Evolutionary conservation across 2,329 filamentous ascomycete species (phyloP).

Genomic region (Cryphonectria nitschkei): DNA sequence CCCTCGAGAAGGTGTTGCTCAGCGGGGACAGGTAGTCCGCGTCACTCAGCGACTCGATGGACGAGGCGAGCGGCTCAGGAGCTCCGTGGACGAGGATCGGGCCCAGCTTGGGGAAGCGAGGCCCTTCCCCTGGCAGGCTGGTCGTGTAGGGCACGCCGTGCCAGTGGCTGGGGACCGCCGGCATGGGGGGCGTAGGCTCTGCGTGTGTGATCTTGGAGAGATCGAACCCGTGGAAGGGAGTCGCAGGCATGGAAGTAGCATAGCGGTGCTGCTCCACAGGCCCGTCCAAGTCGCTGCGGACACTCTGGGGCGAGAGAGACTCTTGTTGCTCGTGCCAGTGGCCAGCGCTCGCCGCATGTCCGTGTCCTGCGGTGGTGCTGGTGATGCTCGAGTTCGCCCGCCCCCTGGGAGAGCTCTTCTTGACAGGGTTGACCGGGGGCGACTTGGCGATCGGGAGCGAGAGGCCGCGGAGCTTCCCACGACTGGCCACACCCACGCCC

Average conservation of each 20-base stretch:
- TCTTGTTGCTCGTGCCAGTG: slow-evolving; percentile 46
- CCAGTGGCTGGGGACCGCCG: slow-evolving; percentile 47
- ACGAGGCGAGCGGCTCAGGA: slow-evolving; percentile 55
- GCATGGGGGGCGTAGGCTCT: slow-evolving; percentile 46
- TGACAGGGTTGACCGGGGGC: slow-evolving; percentile 55
- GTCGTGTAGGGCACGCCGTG: slow-evolving; percentile 51
- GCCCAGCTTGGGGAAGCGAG: slow-evolving; percentile 50
- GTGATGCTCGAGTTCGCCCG: slow-evolving; percentile 47
- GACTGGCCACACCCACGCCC: slow-evolving; percentile 93
- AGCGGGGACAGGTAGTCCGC: slow-evolving; percentile 63
- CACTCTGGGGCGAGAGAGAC: slow-evolving; percentile 40
- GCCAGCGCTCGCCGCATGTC: slow-evolving; percentile 38
- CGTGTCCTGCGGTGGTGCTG: slow-evolving; percentile 18
- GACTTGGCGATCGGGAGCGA: slow-evolving; percentile 72
- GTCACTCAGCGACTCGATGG: slow-evolving; percentile 64
- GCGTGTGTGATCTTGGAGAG: slow-evolving; percentile 56
- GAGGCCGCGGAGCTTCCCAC: slow-evolving; percentile 89
- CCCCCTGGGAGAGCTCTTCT: slow-evolving; percentile 50
- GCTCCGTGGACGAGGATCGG: slow-evolving; percentile 44
- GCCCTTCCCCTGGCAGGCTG: slow-evolving; percentile 44
- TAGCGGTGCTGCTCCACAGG: slow-evolving; percentile 41
- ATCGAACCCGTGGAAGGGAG: slow-evolving; percentile 47
- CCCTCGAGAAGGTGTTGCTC: slow-evolving; percentile 56
- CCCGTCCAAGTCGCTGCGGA: slow-evolving; percentile 43
- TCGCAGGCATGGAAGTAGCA: slow-evolving; percentile 47